Conservation (phyloP, 805 yeast genomes). For the Wickerhamiella sergipiensis region DNA sequence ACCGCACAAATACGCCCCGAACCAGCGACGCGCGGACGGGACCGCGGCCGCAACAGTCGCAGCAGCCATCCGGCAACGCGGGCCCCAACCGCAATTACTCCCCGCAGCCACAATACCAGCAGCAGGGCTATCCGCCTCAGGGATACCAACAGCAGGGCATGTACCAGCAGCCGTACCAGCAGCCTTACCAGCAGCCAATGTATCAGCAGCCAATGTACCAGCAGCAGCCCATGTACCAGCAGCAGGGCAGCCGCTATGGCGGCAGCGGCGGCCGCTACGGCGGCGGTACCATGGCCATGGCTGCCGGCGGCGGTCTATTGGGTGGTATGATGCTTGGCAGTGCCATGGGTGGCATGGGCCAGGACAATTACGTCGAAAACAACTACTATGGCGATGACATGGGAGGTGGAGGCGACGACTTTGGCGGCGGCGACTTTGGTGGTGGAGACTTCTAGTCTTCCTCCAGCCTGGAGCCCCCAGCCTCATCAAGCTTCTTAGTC, state of each 20-base stretch:
- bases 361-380: constrained; percentile 22
- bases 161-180: constrained; percentile 4
- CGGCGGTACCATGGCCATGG: constrained; percentile 32
- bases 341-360: constrained; percentile 10
- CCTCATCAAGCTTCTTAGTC: too few relatives aligned
- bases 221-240: constrained; percentile 17
- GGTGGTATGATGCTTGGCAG: constrained; percentile 21
- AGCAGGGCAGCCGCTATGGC: constrained; percentile 5
- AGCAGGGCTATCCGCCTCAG: constrained; percentile 2
- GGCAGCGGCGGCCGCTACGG: constrained; percentile 24
- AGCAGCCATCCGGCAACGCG: not conserved
- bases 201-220: constrained; percentile 16
- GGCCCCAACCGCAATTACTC: not conserved
- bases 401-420: constrained; percentile 3
- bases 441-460: constrained; percentile 2
- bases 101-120: constrained; percentile 5
- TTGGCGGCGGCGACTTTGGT: constrained; percentile 8
- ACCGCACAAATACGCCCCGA: not conserved
- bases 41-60: not conserved
- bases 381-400: constrained; percentile 18
- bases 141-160: constrained; percentile 6
- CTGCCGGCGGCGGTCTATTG: constrained; percentile 21
- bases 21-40: not conserved
- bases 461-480: too few relatives aligned
- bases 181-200: constrained; percentile 3